These are phyloP conservation scores for Trifolium fragiferum DNA, from an alignment of 306 rosid species.

Conservation along the genomic window DNA sequence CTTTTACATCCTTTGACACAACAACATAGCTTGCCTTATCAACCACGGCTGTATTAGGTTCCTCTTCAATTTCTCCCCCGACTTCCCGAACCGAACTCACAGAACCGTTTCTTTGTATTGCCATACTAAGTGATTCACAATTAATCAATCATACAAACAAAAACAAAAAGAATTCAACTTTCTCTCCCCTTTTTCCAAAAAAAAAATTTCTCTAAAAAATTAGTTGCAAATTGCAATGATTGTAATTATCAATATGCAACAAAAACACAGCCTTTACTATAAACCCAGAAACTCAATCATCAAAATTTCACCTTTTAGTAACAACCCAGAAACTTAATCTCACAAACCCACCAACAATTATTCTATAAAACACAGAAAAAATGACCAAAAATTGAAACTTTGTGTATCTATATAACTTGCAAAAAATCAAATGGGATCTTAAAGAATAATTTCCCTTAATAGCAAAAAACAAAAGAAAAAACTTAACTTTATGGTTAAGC, in stretches of 20 bases:
- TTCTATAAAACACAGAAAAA: constrained; percentile 18
- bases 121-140: constrained; percentile 51
- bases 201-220: not conserved
- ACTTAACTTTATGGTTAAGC: not conserved
- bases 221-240: not conserved
- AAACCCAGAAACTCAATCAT: not conserved
- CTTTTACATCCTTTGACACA: constrained; percentile 72
- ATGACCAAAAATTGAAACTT: constrained; percentile 26
- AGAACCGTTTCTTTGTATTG: constrained; percentile 42
- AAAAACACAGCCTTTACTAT: not conserved
- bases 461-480: not conserved
- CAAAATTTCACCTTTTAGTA: not conserved
- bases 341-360: constrained; percentile 34
- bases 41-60: constrained; percentile 45
- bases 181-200: constrained; percentile 13
- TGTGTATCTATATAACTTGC: constrained; percentile 37
- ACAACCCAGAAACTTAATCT: constrained; percentile 35
- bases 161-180: not conserved
- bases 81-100: constrained; percentile 45
- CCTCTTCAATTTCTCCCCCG: constrained; percentile 60
- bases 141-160: constrained; percentile 22
- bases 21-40: constrained; percentile 67
- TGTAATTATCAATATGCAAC: not conserved
- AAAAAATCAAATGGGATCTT: constrained; percentile 28
- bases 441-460: not conserved